phyloP scores from a whole-genome alignment of 1,284 basidiomycete species.

The Moesziomyces sp. region DNA sequence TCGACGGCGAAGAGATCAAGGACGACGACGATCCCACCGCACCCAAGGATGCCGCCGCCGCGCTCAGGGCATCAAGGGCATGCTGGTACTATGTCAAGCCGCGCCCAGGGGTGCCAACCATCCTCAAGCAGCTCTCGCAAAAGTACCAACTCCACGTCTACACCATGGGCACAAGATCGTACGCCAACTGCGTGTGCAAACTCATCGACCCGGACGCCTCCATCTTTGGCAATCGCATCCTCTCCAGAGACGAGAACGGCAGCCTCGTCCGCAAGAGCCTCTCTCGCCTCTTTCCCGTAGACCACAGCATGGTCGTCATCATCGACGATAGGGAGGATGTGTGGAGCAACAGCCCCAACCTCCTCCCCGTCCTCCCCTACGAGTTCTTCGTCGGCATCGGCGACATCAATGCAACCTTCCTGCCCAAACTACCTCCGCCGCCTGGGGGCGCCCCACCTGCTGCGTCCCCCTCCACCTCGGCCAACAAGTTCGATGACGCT shows the following conservation, averaged over 20 bases:
- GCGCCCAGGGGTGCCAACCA: slow-evolving; percentile 86
- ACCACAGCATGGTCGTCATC: slow-evolving; percentile 98
- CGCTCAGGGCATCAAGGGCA: slow-evolving; percentile 68
- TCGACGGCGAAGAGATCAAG: slow-evolving; percentile 74
- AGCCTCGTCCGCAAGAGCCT: slow-evolving; percentile 90
- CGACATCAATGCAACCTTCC: slow-evolving; percentile 93
- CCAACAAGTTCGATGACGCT: slow-evolving; percentile 21
- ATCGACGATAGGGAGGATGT: slow-evolving; percentile 98
- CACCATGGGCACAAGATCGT: slow-evolving; percentile 97
- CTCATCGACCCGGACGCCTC: slow-evolving; percentile 89
- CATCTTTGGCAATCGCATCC: slow-evolving; percentile 85
- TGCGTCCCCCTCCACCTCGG: slow-evolving; percentile 8
- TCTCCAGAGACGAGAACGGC: slow-evolving; percentile 87
- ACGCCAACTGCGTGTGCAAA: slow-evolving; percentile 92
- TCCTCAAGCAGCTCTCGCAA: slow-evolving; percentile 78
- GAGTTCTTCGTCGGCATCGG: slow-evolving; percentile 99
- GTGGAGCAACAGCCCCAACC: slow-evolving; percentile 92
- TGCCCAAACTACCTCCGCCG: slow-evolving; percentile 74
- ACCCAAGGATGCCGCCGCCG: slow-evolving; percentile 23
- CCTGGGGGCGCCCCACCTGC: slow-evolving; percentile 20
- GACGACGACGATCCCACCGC: slow-evolving; percentile 29
- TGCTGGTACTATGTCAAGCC: slow-evolving; percentile 95
- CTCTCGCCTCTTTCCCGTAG: slow-evolving; percentile 85
- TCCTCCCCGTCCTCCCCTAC: slow-evolving; percentile 95
- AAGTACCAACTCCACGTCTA: slow-evolving; percentile 99